Base-by-base conservation (phyloP, 2,329 filamentous ascomycete genomes). In the Apiospora marii region DNA sequence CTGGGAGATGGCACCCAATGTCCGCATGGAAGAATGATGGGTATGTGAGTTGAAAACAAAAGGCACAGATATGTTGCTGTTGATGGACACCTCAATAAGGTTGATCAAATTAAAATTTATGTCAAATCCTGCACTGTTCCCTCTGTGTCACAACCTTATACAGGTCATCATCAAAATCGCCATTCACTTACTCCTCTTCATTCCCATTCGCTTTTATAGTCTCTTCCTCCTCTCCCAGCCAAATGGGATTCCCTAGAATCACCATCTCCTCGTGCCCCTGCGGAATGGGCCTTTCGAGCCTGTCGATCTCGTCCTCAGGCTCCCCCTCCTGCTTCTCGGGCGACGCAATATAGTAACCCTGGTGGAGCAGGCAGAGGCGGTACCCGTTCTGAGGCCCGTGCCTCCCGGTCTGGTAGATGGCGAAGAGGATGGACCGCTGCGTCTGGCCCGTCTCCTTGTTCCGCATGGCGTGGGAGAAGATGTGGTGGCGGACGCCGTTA, bases 381-480 rank as follows among this genome's bases (percentile, higher is more conserved):
- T 48, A 69, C 27, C 67, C 67, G 16, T 69, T 69, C 44, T 69
- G 67, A 27, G 67, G 67, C 27, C 67, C 67, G 43, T 69, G 67
- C 12, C 27, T 22, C 22, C 19, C 44, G 27, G 44, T 37, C 67
- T 69, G 44, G 67, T 69, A 69, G 67, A 69, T 49, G 44, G 48
- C 27, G 22, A 69, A 49, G 19, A 49, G 5, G 27, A 69, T 69
- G 34, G 67, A 16, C 10, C 27, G 22, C n/a, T 69, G 19, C 44
- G 48, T 46, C 44, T 48, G 37, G 16, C 67, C 67, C 8, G 67
- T 69, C 44, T 46, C 13, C 12, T 24, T 46, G 67, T 69, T n/a
- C 0, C 67, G 67, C 4, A 14, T 46, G 44, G 16, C 10, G 44
- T n/a, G 16, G 43, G 24, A 3, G 67, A n/a, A 44, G 44, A 69